phyloP scores from a whole-genome alignment of 2,329 filamentous ascomycete genomes.

The Xylariaceae sp. region DNA sequence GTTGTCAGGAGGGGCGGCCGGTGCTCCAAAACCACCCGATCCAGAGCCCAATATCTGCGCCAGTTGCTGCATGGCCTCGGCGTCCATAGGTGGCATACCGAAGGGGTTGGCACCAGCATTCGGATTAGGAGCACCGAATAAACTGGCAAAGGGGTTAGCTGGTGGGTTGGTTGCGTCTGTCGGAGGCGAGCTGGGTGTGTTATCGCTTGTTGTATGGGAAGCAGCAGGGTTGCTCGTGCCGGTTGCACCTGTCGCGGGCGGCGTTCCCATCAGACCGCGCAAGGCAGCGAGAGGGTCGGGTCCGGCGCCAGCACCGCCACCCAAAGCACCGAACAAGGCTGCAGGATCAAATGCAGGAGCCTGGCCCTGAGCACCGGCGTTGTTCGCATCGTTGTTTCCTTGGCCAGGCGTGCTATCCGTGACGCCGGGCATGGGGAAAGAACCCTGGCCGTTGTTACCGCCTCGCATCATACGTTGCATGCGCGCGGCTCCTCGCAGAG shows the following conservation, averaged over 20 bases:
- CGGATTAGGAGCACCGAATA: slow-evolving; percentile 49
- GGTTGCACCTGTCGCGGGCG: slow-evolving; percentile 3
- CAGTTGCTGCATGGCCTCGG: slow-evolving; percentile 54
- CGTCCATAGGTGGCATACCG: slow-evolving; percentile 45
- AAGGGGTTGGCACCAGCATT: slow-evolving; percentile 33
- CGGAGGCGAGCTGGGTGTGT: slow-evolving; percentile 23
- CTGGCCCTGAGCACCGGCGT: slow-evolving; percentile 25
- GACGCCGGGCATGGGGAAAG: slow-evolving; percentile 86
- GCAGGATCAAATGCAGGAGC: slow-evolving; percentile 43
- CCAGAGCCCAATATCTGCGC: slow-evolving; percentile 45
- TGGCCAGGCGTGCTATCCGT: slow-evolving; percentile 77
- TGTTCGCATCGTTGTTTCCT: slow-evolving; percentile 30
- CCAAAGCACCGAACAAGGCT: slow-evolving; percentile 24
- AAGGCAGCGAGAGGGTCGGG: slow-evolving; percentile 42
- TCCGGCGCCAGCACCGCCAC: slow-evolving; percentile 31
- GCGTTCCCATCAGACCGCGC: neutral
- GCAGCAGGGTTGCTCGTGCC: slow-evolving; percentile 20
- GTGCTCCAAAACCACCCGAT: slow-evolving; percentile 33
- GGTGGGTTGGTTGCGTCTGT: slow-evolving; percentile 32
- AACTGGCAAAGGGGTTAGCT: slow-evolving; percentile 64
- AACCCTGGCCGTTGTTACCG: slow-evolving; percentile 45
- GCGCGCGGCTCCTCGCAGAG: slow-evolving; percentile 75
- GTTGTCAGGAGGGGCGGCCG: slow-evolving; percentile 65
- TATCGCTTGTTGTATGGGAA: slow-evolving; percentile 25
- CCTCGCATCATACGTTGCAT: slow-evolving; percentile 68